Conservation (phyloP, 169 alveolate genomes). For the Eimeria falciformis region DNA sequence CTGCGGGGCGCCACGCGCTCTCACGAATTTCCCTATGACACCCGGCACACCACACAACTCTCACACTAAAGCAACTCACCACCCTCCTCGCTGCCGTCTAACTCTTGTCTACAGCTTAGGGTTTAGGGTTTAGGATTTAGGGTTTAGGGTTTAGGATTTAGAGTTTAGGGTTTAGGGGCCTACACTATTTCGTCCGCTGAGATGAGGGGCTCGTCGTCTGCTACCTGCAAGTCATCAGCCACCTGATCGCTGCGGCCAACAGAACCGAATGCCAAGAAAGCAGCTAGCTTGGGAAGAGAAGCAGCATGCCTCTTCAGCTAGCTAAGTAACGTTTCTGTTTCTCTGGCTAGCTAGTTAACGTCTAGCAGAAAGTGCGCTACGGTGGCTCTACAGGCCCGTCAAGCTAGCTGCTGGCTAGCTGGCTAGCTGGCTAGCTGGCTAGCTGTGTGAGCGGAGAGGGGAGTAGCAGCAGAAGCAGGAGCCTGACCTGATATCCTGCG, state of each 20-base stretch:
- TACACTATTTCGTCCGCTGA: slow-evolving; percentile 71
- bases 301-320: background rate
- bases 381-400: background rate
- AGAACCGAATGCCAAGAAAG: background rate
- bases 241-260: slow-evolving; percentile 58
- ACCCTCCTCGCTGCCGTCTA: too few relatives aligned
- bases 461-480: background rate
- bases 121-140: background rate
- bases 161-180: background rate
- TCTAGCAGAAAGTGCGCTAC: background rate
- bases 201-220: slow-evolving; percentile 71
- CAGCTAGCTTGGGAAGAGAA: background rate
- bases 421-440: background rate
- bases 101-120: too few relatives aligned
- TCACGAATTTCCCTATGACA: slow-evolving; percentile 72
- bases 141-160: background rate
- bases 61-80: background rate
- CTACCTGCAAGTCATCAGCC: slow-evolving; percentile 67
- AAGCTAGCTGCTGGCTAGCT: background rate
- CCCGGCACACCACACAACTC: background rate
- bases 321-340: background rate
- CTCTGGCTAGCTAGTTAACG: background rate
- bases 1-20: slow-evolving; percentile 82
- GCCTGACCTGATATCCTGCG: slow-evolving; percentile 62
- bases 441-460: background rate